These are phyloP conservation scores for Candida coleopterorum DNA, from an alignment of 805 yeast species.

Conservation along the genomic window DNA sequence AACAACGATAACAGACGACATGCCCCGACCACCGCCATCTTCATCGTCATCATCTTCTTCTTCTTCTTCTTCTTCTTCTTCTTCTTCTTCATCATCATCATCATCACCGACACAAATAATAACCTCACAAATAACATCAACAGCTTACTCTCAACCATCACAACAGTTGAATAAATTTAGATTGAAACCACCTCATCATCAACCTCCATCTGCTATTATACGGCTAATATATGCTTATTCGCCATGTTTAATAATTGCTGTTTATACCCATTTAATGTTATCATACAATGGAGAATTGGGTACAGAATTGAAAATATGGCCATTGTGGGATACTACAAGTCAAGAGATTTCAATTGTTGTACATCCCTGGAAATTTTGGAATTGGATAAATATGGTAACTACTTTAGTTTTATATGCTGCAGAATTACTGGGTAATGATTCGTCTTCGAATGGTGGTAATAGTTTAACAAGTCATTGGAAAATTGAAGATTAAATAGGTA, in stretches of 20 bases:
- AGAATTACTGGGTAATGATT: slow-evolving; percentile 53
- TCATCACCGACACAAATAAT: not conserved
- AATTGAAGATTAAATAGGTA: slow-evolving; percentile 22
- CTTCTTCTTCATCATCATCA: too few relatives aligned
- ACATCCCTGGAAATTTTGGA: slow-evolving; percentile 95
- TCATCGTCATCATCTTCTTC: too few relatives aligned
- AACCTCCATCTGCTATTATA: slow-evolving; percentile 18
- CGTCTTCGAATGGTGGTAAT: slow-evolving; percentile 22
- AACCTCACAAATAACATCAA: not conserved
- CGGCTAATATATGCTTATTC: slow-evolving; percentile 77
- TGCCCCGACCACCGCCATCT: not conserved
- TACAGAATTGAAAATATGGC: slow-evolving; percentile 56
- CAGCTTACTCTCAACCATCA: too few relatives aligned
- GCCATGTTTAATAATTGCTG: slow-evolving; percentile 91
- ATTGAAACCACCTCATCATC: slow-evolving; percentile 15
- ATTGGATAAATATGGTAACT: slow-evolving; percentile 86
- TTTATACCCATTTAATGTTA: slow-evolving; percentile 89
- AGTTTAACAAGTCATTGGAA: slow-evolving; percentile 43
- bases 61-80: too few relatives aligned
- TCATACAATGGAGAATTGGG: slow-evolving; percentile 79
- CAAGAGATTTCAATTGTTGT: slow-evolving; percentile 27
- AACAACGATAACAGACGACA: slow-evolving; percentile 10
- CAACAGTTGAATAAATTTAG: slow-evolving; percentile 10
- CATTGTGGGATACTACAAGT: slow-evolving; percentile 45
- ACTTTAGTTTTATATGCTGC: slow-evolving; percentile 75